Percentiles rank a stretch among this genome's conserved stretches.
Conservation (phyloP, 176 grass and related monocot genomes). For the Triticum timopheevii region DNA sequence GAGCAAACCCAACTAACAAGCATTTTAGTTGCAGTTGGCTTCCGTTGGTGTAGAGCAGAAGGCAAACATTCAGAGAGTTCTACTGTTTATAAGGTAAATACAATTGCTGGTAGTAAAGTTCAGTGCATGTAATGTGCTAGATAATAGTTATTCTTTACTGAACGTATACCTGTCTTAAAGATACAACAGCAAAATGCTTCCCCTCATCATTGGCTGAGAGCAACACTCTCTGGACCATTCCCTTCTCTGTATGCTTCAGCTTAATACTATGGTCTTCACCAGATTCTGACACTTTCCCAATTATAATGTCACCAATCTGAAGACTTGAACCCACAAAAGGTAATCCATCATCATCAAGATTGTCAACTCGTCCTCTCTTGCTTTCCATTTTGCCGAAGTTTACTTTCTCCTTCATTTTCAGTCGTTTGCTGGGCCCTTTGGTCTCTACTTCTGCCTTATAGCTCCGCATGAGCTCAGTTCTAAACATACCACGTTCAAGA, state of each 20-base stretch:
- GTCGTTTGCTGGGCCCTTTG: conserved; percentile 53
- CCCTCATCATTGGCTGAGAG: conserved; percentile 96
- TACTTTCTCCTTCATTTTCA: conserved; percentile 74
- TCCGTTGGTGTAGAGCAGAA: neutral
- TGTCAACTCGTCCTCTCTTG: conserved; percentile 88
- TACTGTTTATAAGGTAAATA: conserved; percentile 17
- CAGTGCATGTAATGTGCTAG: conserved; percentile 27
- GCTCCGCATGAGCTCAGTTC: conserved; percentile 75
- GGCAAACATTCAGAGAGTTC: neutral
- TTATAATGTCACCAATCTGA: conserved; percentile 88
- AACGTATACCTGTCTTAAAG: conserved; percentile 78
- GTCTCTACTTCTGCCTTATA: conserved; percentile 94
- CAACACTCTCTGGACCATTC: conserved; percentile 90
- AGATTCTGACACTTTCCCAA: conserved; percentile 82
- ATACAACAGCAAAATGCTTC: conserved; percentile 88
- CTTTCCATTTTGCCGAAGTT: conserved; percentile 88
- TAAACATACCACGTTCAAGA: conserved; percentile 91
- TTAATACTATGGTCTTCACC: conserved; percentile 91
- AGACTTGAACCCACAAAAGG: conserved; percentile 89
- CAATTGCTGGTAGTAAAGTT: conserved; percentile 10
- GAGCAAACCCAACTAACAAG: neutral
- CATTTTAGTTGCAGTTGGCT: conserved; percentile 8
- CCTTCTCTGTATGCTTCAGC: conserved; percentile 95
- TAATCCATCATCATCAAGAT: conserved; percentile 93
- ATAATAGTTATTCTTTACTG: neutral